Conservation (phyloP, 306 rosid species). For the Vachellia pachyceras region DNA sequence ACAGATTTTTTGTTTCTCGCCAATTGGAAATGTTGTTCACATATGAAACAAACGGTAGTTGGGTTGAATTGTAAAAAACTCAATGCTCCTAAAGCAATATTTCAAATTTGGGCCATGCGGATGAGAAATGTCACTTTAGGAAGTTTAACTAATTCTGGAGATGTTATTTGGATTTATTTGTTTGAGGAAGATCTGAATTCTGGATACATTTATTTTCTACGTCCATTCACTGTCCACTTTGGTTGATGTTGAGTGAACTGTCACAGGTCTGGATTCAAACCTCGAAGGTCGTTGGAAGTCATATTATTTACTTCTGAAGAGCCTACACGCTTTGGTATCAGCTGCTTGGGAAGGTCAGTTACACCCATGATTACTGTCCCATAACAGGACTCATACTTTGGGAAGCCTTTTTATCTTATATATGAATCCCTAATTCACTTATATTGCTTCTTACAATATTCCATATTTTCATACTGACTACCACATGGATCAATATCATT, state of each 20-base stretch:
- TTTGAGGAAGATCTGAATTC: conserved; percentile 21
- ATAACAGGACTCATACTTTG: conserved; percentile 29
- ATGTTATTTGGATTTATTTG: conserved; percentile 10
- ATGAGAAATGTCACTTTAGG: background rate
- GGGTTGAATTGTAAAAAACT: too few species aligned
- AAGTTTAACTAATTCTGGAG: background rate
- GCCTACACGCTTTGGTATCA: conserved; percentile 91
- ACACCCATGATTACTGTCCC: conserved; percentile 4
- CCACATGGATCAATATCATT: background rate
- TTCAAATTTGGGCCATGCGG: too few species aligned
- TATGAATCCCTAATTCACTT: conserved; percentile 4
- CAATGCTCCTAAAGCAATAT: too few species aligned
- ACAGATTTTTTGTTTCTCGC: background rate
- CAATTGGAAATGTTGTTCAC: background rate
- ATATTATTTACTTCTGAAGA: conserved; percentile 95
- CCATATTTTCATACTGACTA: conserved; percentile 11
- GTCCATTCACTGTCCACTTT: conserved; percentile 17
- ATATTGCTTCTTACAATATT: conserved; percentile 6
- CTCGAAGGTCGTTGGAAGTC: conserved; percentile 80
- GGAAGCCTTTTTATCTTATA: background rate
- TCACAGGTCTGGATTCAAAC: conserved; percentile 84
- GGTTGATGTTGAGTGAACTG: conserved; percentile 35
- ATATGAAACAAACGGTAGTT: too few species aligned
- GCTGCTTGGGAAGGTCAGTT: conserved; percentile 95
- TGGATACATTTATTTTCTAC: conserved; percentile 3